Base-by-base conservation (phyloP, 208 protist species). In the Phytomonas francai region DNA sequence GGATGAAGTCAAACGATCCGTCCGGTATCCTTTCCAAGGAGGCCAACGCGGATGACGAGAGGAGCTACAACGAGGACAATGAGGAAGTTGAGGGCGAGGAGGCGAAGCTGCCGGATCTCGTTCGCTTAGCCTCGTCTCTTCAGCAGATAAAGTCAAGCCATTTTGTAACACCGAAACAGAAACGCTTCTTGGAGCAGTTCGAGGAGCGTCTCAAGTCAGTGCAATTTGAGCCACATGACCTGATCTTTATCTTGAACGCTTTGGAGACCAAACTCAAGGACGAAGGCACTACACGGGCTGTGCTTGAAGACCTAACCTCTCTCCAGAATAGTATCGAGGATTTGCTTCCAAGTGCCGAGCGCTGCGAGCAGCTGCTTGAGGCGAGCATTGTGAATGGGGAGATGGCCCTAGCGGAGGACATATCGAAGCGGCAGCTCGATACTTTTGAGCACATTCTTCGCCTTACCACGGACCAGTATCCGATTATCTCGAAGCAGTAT, bases 381-480 rank as follows among this genome's bases (percentile, higher is more conserved):
- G 82, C 83, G 63, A 91, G 86, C 51, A 90, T 97, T 33, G 73
- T 71, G 28, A 94, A 97, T 63, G 91, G 91, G 32, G 89, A 97
- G 74, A 92, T 97, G 85, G 77, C 77, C n/a, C 80, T 95, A 28
- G 91, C 89, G 14, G 87, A 94, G 73, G 87, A 93, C 36, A 94
- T 95, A 59, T 93, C 83, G 19, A 67, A 73, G 34, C 83, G 85
- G 5, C 91, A 97, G 76, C 76, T 97, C 27, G 85, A 93, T 39
- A 80, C 94, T 51, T 94, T 87, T 67, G 89, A 97, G 73, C 85
- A 88, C 65, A 90, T 93, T 58, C 77, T 97, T 29, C 68, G 67
- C 36, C 84, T 97, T 61, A 93, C 94, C 71, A 85, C 77, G 3
- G 85, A 93, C 27, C 91, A 97, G 78, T 97, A 97, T 74, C 91